Evolutionary conservation across 2,329 filamentous ascomycete genomes (phyloP).

Genomic region (Xylaria sp.): DNA sequence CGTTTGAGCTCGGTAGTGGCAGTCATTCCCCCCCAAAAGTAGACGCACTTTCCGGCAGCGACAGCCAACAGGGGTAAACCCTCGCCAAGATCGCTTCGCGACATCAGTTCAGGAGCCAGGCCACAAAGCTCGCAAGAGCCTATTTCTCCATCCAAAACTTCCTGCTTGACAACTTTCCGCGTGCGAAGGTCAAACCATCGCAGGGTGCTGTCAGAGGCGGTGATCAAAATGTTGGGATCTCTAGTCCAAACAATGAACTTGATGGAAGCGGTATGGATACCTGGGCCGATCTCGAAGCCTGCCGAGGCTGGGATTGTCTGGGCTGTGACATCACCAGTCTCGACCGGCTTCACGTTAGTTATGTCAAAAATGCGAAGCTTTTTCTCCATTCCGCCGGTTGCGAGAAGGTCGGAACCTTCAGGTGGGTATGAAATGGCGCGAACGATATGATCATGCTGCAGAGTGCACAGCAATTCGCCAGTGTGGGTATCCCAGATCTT

Average conservation of each 20-base stretch:
- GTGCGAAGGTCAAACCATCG: slow-evolving; percentile 92
- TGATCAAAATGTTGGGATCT: slow-evolving; percentile 86
- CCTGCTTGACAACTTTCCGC: slow-evolving; percentile 75
- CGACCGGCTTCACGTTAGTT: slow-evolving; percentile 58
- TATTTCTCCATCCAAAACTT: slow-evolving; percentile 81
- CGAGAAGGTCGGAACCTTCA: slow-evolving; percentile 80
- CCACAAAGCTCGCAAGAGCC: slow-evolving; percentile 89
- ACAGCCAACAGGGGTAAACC: slow-evolving; percentile 80
- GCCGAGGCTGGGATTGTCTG: slow-evolving; percentile 62
- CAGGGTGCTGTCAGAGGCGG: slow-evolving; percentile 88
- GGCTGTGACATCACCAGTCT: slow-evolving; percentile 43
- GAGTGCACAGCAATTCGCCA: slow-evolving; percentile 83
- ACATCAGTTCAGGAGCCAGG: slow-evolving; percentile 63
- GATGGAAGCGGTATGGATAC: slow-evolving; percentile 84
- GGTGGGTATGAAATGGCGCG: slow-evolving; percentile 89
- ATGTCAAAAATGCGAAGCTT: slow-evolving; percentile 94
- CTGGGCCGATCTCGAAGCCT: slow-evolving; percentile 85
- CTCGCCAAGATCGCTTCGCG: slow-evolving; percentile 66
- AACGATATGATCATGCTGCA: slow-evolving; percentile 94
- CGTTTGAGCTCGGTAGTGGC: slow-evolving; percentile 79
- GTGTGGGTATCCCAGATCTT: slow-evolving; percentile 98
- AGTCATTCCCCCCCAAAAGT: slow-evolving; percentile 82
- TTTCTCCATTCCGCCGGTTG: slow-evolving; percentile 95
- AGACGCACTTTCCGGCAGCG: slow-evolving; percentile 90
- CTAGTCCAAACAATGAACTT: slow-evolving; percentile 96